Base-by-base conservation (phyloP, 495 filamentous ascomycete genomes). In the Evansstolkia leycettana region DNA sequence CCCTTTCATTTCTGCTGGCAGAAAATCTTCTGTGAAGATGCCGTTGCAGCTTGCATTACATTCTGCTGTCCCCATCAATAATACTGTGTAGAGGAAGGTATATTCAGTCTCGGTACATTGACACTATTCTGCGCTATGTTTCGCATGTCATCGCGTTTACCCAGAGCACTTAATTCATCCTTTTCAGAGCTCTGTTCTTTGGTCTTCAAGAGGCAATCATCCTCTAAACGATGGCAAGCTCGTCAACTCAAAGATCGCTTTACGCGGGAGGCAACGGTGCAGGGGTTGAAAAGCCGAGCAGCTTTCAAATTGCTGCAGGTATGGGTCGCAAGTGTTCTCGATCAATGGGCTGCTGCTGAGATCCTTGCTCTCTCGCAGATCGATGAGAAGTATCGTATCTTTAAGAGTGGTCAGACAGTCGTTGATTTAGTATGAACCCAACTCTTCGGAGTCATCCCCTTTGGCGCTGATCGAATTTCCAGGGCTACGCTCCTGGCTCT, bases 401-500 rank as follows among this genome's bases (percentile, higher is more conserved):
- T 98, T 55, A 71, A 65, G 28, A 62, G 52, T 13, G 81, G 81
- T 1, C 80, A 94, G 53, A 89, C 86, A 0, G 80, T 98, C 4
- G 78, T 98, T 23, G 90, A 98, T 55, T 62, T 93, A 43, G 82
- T 85, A 65, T 38, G 64, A 8, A 45, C 24, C n/a, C 7, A n/a
- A 26, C 34, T 29, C 20, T 30, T 29, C 19, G 10, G n/a, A 28
- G 25, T 2, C 6, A 11, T 12, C 24, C 14, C 10, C 17, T 33
- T 15, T 17, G n/a, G 15, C 33, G 40, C 39, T 52, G 7, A 51
- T 28, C 15, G 15, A 34, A 45, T 34, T 33, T 33, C 6, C 47
- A 88, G 84, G 90, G 90, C 17, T 98, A 83, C 61, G 90, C 90
- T 4, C 90, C 90, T 11, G 90, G 92, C 0, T 80, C 75, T 14